Percentiles rank a stretch among this genome's conserved stretches.
These are phyloP conservation scores for Dioszegia aurantiaca DNA, from an alignment of 768 basidiomycete species.

Conservation along the genomic window DNA sequence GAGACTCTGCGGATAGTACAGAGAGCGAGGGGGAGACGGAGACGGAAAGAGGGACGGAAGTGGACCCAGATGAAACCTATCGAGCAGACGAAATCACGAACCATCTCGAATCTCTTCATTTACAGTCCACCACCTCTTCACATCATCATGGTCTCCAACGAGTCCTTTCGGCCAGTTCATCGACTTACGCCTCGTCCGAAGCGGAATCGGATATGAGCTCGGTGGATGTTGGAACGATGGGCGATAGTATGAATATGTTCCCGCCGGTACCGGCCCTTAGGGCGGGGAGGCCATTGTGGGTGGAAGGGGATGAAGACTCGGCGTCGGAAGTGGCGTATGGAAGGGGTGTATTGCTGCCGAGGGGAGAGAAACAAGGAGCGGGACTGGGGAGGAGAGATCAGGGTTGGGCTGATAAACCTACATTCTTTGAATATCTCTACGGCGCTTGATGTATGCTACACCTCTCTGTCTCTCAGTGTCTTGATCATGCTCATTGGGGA, in stretches of 20 bases:
- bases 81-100: neutral
- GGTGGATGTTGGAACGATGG: constrained; percentile 15
- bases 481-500: no score
- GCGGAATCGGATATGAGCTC: constrained; percentile 27
- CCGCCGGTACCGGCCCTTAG: constrained; percentile 2
- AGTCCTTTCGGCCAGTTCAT: constrained; percentile 29
- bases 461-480: neutral
- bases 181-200: constrained; percentile 35
- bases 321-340: neutral
- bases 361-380: neutral
- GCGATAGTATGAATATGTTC: constrained; percentile 34
- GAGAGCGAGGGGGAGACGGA: constrained; percentile 24
- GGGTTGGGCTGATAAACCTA: constrained; percentile 40
- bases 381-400: constrained; percentile 21
- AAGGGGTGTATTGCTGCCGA: neutral
- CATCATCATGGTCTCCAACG: constrained; percentile 7
- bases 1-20: constrained; percentile 1
- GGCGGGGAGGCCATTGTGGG: constrained; percentile 2
- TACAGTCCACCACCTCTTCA: neutral
- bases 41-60: constrained; percentile 25
- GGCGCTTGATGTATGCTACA: constrained; percentile 22
- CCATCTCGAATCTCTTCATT: neutral
- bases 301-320: neutral
- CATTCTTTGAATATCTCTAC: constrained; percentile 51
- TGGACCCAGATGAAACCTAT: constrained; percentile 14